These are phyloP conservation scores for Cladosporium oxysporum DNA, from an alignment of 2,329 filamentous ascomycete species.

Conservation along the genomic window DNA sequence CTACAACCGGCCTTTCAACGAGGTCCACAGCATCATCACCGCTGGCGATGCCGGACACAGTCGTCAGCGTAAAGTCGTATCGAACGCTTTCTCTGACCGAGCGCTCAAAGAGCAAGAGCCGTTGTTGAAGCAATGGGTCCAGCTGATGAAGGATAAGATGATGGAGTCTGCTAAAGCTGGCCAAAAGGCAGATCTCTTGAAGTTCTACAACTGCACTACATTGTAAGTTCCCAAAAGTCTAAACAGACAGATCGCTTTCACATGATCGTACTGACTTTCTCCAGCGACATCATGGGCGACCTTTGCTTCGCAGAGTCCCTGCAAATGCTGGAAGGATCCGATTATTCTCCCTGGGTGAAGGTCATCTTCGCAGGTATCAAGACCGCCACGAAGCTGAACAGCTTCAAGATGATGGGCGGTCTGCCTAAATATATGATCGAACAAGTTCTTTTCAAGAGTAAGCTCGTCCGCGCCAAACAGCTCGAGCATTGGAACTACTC, in stretches of 20 bases:
- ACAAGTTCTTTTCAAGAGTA: slow-evolving; percentile 11
- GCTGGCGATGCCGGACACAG: slow-evolving; percentile 43
- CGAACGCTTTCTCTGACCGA: slow-evolving; percentile 34
- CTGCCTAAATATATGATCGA: slow-evolving; percentile 13
- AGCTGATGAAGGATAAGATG: slow-evolving; percentile 30
- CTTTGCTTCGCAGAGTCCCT: slow-evolving; percentile 35
- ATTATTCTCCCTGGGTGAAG: slow-evolving; percentile 35
- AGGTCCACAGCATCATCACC: slow-evolving; percentile 32
- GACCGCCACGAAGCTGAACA: slow-evolving; percentile 7
- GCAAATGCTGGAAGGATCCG: slow-evolving; percentile 34
- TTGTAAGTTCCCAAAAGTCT: slow-evolving; percentile 23
- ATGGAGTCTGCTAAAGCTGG: slow-evolving; percentile 24
- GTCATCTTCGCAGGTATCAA: slow-evolving; percentile 22
- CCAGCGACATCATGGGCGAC: slow-evolving; percentile 34
- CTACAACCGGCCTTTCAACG: slow-evolving; percentile 29
- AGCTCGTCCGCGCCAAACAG: slow-evolving; percentile 19
- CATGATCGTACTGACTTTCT: not conserved
- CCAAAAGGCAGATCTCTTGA: slow-evolving; percentile 32
- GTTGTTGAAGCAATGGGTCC: slow-evolving; percentile 32
- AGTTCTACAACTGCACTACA: slow-evolving; percentile 36
- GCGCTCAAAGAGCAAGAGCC: slow-evolving; percentile 35
- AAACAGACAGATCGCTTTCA: no score
- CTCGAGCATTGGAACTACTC: slow-evolving; percentile 32
- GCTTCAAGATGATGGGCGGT: slow-evolving; percentile 14
- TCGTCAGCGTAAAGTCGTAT: slow-evolving; percentile 38